Conservation (phyloP, 345 rosid genomes). For the Balakata baccata region DNA sequence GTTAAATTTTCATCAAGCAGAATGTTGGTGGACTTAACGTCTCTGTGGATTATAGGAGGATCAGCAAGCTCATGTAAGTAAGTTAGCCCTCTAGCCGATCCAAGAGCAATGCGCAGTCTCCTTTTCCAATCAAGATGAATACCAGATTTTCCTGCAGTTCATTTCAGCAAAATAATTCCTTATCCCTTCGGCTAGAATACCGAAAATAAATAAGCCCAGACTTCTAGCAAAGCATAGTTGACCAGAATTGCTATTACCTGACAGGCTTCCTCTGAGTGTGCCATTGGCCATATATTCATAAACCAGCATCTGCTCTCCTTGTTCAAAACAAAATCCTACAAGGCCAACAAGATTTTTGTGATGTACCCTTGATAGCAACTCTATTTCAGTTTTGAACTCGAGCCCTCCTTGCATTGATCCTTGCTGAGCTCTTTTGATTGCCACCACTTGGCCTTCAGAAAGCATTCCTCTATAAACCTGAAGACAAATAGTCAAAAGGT, state of each 20-base stretch:
- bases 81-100: slow-evolving; percentile 90
- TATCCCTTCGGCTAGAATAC: neutral
- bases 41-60: slow-evolving; percentile 96
- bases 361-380: slow-evolving; percentile 90
- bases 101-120: slow-evolving; percentile 78
- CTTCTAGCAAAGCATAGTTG: neutral
- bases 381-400: slow-evolving; percentile 96
- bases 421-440: slow-evolving; percentile 85
- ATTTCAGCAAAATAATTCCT: neutral
- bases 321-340: slow-evolving; percentile 87
- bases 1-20: slow-evolving; percentile 76
- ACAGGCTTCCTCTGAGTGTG: slow-evolving; percentile 70
- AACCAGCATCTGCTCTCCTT: slow-evolving; percentile 84
- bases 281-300: slow-evolving; percentile 89
- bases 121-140: slow-evolving; percentile 81
- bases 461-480: slow-evolving; percentile 89
- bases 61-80: slow-evolving; percentile 94
- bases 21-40: slow-evolving; percentile 82
- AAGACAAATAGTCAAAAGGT: neutral
- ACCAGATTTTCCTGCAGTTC: slow-evolving; percentile 56
- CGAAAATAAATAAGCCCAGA: neutral
- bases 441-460: slow-evolving; percentile 65
- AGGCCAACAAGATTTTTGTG: slow-evolving; percentile 91
- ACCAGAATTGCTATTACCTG: slow-evolving; percentile 40
- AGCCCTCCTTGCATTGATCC: slow-evolving; percentile 92